These are phyloP conservation scores for Aspergillus piperis DNA, from an alignment of 2,329 filamentous ascomycete genomes.

Conservation along the genomic window DNA sequence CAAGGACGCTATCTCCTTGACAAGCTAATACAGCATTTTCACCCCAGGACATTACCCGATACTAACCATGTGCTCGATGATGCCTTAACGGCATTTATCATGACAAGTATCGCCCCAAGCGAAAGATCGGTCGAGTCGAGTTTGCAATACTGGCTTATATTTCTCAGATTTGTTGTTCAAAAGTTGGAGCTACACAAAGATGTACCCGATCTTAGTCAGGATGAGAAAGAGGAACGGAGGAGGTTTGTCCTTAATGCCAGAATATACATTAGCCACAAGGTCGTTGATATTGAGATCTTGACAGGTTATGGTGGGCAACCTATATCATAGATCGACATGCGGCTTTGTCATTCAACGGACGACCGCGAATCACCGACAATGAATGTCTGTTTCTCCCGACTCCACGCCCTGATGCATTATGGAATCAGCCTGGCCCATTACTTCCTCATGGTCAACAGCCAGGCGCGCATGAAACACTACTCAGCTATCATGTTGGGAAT, in stretches of 20 bases:
- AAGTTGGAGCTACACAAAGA: slow-evolving; percentile 3
- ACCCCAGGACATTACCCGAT: neutral
- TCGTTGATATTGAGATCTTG: neutral
- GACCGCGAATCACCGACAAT: slow-evolving; percentile 1
- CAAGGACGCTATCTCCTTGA: neutral
- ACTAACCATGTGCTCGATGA: slow-evolving; percentile 3
- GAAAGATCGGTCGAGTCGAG: neutral
- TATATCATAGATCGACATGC: slow-evolving; percentile 6
- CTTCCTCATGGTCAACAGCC: neutral
- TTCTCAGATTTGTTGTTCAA: neutral
- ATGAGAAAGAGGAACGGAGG: neutral
- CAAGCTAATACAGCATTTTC: neutral
- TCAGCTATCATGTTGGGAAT: neutral
- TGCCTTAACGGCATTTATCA: slow-evolving; percentile 3
- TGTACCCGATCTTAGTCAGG: neutral
- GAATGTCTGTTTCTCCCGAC: neutral
- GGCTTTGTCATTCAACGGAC: slow-evolving; percentile 3
- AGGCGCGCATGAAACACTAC: neutral
- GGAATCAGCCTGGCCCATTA: neutral
- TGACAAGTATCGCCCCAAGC: slow-evolving; percentile 5
- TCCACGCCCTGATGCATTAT: neutral
- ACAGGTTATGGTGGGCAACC: slow-evolving; percentile 4
- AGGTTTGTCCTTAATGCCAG: neutral
- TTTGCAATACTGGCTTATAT: neutral
- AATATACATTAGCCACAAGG: no score